Evolutionary conservation across 2,329 filamentous ascomycete species (phyloP).

Genomic region (Triangularia verruculosa): DNA sequence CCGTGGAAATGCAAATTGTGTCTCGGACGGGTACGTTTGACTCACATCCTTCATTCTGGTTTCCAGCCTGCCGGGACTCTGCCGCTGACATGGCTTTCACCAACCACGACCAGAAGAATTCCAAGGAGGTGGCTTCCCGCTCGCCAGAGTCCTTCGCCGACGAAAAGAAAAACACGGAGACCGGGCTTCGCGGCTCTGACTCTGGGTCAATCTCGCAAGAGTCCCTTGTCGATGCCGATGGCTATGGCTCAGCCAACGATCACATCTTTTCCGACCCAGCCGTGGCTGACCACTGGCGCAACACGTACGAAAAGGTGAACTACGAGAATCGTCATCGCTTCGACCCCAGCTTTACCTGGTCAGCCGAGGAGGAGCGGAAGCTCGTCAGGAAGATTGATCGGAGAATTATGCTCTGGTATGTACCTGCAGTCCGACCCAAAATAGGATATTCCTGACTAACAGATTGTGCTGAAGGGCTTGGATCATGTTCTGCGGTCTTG

Average conservation of each 20-base stretch:
- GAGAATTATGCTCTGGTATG: constrained; percentile 33
- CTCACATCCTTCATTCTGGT: background rate
- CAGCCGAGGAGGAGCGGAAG: constrained; percentile 48
- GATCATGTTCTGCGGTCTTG: constrained; percentile 30
- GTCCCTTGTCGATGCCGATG: background rate
- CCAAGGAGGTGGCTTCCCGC: background rate
- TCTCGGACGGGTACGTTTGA: constrained; percentile 1
- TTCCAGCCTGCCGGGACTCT: constrained; percentile 1
- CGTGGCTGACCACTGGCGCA: constrained; percentile 51
- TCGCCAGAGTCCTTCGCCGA: background rate
- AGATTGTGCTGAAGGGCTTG: constrained; percentile 15
- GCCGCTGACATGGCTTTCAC: background rate
- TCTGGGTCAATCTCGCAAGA: background rate
- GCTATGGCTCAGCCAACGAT: background rate
- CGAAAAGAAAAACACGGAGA: background rate
- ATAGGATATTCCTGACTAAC: background rate
- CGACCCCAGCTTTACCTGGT: constrained; percentile 55
- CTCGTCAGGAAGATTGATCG: constrained; percentile 49
- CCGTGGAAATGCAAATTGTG: constrained; percentile 8
- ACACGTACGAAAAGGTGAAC: constrained; percentile 51
- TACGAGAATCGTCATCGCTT: constrained; percentile 63
- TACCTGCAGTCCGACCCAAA: background rate
- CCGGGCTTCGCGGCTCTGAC: background rate
- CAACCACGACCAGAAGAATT: background rate
- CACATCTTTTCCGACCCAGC: constrained; percentile 47